phyloP scores from a whole-genome alignment of 2,329 filamentous ascomycete genomes.

The Cercospora janseana region DNA sequence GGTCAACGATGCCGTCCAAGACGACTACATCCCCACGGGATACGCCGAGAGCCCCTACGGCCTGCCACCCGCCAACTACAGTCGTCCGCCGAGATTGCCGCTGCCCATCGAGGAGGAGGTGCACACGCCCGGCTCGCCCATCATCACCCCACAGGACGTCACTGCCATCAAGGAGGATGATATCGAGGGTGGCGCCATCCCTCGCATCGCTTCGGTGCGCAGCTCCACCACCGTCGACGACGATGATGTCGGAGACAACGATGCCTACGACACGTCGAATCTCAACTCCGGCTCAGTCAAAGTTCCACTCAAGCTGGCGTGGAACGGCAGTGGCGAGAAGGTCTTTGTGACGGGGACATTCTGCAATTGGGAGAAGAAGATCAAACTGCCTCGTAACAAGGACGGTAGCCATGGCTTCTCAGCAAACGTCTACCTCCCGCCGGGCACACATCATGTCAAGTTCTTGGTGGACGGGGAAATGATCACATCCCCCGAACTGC shows the following conservation, averaged over 20 bases:
- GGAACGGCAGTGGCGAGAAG: conserved; percentile 74
- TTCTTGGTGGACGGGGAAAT: conserved; percentile 94
- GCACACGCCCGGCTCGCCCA: conserved; percentile 85
- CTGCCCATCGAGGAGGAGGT: conserved; percentile 91
- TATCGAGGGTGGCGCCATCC: conserved; percentile 50
- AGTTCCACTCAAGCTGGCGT: conserved; percentile 82
- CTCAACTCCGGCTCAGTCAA: conserved; percentile 69
- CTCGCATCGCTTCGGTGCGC: conserved; percentile 55
- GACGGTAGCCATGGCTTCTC: conserved; percentile 61
- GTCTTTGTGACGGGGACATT: conserved; percentile 97
- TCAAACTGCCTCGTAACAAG: conserved; percentile 70
- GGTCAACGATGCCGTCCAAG: conserved; percentile 18
- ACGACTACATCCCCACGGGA: conserved; percentile 28
- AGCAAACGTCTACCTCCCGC: conserved; percentile 76
- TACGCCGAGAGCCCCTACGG: conserved; percentile 37
- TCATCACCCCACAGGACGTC: conserved; percentile 69
- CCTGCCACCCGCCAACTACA: conserved; percentile 46
- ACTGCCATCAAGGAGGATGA: conserved; percentile 48
- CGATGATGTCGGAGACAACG: conserved; percentile 60
- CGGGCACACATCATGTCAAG: conserved; percentile 93
- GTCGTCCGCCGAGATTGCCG: conserved; percentile 81
- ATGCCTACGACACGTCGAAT: conserved; percentile 63
- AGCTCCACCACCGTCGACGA: conserved; percentile 67
- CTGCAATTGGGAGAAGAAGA: conserved; percentile 95
- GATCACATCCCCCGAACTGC: conserved; percentile 80